Base-by-base conservation (phyloP, 768 basidiomycete genomes). In the Neoboletus magnificus region DNA sequence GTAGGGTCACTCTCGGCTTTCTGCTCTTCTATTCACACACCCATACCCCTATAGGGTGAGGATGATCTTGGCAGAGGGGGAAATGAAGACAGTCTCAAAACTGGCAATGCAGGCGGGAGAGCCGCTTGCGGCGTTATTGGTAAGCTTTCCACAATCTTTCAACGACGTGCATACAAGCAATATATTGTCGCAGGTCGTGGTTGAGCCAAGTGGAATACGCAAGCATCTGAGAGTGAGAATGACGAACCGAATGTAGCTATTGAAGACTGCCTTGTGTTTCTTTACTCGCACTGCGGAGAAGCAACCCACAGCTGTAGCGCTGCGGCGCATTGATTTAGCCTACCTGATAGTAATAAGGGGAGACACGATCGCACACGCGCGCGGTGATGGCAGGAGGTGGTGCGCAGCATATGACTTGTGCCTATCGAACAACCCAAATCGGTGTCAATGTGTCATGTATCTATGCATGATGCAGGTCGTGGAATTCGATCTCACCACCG, bases 41-140 rank as follows among this genome's bases (percentile, higher is more conserved):
- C 50, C 30, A 56, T 29, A 37, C 40, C 45, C 48, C 47, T 53
- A 37, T 59, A 85, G 85, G 88, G 89, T 4, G 80, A 81, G 18
- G 91, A 93, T 65, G 91, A 93, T 64, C 77, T 92, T 48, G 91
- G 90, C n/a, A 75, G 71, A 56, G 88, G 89, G 16, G 76, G 73
- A 40, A 78, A 86, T 62, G 74, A 80, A 29, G 89, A 90, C 59
- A 87, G 86, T 22, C 73, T 85, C 53, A 89, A 82, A 67, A 92
- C 89, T 4, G 91, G 91, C 10, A 89, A 92, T 65, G 86, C 91
- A 16, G 86, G 87, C 12, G 83, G 76, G 30, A 77, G 89, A 54
- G 79, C 82, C n/a, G 90, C 91, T 13, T 93, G 91, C 65, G 91
- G 90, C 62, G 82, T 92, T 48, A 88, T 92, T 61, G 89, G 87